Base-by-base conservation (phyloP, 768 basidiomycete species). In the Pulveroboletus sp. region DNA sequence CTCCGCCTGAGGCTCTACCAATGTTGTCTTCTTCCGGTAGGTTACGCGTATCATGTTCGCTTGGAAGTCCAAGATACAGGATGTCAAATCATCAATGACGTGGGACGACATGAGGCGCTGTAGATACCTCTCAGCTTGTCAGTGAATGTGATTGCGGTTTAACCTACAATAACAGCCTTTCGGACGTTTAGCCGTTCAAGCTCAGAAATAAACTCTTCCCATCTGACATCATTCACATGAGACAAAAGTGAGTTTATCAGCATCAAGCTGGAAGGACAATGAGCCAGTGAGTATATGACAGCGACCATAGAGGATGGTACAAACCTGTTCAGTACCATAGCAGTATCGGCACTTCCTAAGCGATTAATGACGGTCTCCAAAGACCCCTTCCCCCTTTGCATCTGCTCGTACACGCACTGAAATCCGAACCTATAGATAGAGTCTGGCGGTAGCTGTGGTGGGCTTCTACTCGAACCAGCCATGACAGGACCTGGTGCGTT, bases 371-470 rank as follows among this genome's bases (percentile, higher is more conserved):
- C 86, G 6, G 85, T 89, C 65, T 89, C 89, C 51, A 93, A 68
- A 50, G 92, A 72, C 11, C 78, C 76, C 26, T 73, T 73, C 55
- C 86, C 85, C 56, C 78, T 84, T 58, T 82, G 73, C 82, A 93
- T 91, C 67, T 91, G 83, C 57, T 84, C 81, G 52, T 83, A 93
- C 26, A 93, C 87, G 15, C 84, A 77, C 39, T 79, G 76, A 62
- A 93, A 93, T n/a, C 92, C 93, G 57, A 84, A 93, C 33, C 76
- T 79, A 64, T 86, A 90, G 6, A 90, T 79, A 0, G 85, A 89
- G n/a, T 78, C 86, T 13, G 83, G 78, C 6, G 80, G 79, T 3
- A 73, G 67, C 28, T 63, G 58, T 4, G 86, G 78, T 8, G 76
- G 75, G 37, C 65, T 66, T 56, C 73, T 75, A 59, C 86, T 88